phyloP scores from a whole-genome alignment of 352 stramenopile species.

The Blastocystis sp. region DNA sequence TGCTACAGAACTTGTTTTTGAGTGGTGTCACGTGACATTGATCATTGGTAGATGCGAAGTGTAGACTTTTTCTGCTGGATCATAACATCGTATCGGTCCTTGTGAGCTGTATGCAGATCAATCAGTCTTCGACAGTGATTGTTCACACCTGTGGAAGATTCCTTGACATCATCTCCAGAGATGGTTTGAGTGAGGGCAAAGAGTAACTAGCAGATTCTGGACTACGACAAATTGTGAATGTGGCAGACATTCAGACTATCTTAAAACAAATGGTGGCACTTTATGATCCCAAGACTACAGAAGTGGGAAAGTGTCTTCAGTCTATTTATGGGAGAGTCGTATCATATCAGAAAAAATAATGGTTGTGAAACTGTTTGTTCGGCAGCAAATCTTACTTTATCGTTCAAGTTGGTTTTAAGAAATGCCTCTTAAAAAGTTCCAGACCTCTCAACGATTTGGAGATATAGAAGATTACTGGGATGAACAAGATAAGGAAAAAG shows the following conservation, averaged over 20 bases:
- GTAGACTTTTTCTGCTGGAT: neutral
- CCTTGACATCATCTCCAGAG: neutral
- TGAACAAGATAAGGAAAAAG: slow-evolving; percentile 19
- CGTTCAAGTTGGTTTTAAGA: neutral
- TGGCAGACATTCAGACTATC: neutral
- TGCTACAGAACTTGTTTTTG: neutral
- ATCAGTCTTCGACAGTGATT: neutral
- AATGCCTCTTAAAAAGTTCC: neutral
- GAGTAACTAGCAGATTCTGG: neutral
- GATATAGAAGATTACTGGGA: slow-evolving; percentile 33
- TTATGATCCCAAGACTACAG: neutral
- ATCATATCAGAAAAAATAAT: neutral
- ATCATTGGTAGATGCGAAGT: neutral
- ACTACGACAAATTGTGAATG: neutral
- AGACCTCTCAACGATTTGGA: neutral
- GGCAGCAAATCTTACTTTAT: neutral
- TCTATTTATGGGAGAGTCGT: neutral
- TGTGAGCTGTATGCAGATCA: neutral
- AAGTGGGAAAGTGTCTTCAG: neutral
- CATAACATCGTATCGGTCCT: neutral
- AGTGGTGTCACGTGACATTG: neutral
- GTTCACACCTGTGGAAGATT: neutral
- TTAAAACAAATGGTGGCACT: neutral
- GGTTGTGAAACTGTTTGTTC: neutral
- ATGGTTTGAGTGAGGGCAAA: neutral